A percentile compares a stretch with the other conserved stretches of the same genome.
These are phyloP conservation scores for Fusarium chaquense DNA, from an alignment of 2,329 filamentous ascomycete species.

Conservation along the genomic window DNA sequence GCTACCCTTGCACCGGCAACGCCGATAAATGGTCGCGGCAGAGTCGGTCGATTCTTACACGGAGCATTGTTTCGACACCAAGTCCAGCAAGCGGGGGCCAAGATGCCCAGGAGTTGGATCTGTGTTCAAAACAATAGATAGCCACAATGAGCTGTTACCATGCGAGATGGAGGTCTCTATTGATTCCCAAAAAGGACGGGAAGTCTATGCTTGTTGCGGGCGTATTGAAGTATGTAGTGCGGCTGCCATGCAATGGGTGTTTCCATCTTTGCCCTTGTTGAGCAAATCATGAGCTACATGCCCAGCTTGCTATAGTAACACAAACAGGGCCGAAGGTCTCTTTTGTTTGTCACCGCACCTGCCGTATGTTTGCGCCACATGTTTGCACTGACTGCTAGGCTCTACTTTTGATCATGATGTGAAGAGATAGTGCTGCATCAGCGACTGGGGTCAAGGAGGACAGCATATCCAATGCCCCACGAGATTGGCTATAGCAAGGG, in stretches of 20 bases:
- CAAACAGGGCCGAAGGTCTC: not conserved
- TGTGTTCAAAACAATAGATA: constrained; percentile 29
- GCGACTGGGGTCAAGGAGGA: constrained; percentile 8
- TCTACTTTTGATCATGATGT: not conserved
- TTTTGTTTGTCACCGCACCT: constrained; percentile 6
- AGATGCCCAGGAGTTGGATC: constrained; percentile 6
- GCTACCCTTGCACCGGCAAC: constrained; percentile 21
- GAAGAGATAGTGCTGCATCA: constrained; percentile 4
- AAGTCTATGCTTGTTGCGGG: constrained; percentile 17
- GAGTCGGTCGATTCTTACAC: constrained; percentile 8
- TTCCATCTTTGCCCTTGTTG: not conserved
- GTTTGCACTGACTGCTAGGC: constrained; percentile 2
- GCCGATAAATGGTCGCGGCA: constrained; percentile 11
- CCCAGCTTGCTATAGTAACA: not conserved
- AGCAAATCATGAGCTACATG: constrained; percentile 10
- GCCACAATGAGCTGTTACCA: constrained; percentile 21
- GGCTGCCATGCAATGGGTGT: constrained; percentile 8
- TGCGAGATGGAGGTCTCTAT: constrained; percentile 21
- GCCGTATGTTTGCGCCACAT: constrained; percentile 3
- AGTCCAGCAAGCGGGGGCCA: not conserved
- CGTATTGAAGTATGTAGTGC: constrained; percentile 10
- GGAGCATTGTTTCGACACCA: constrained; percentile 7
- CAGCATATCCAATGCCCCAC: constrained; percentile 15
- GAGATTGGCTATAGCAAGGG: constrained; percentile 45
- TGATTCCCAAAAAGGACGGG: constrained; percentile 21